Evolutionary conservation across 495 filamentous ascomycete genomes (phyloP).

Genomic region (Penicillium bialowiezense): DNA sequence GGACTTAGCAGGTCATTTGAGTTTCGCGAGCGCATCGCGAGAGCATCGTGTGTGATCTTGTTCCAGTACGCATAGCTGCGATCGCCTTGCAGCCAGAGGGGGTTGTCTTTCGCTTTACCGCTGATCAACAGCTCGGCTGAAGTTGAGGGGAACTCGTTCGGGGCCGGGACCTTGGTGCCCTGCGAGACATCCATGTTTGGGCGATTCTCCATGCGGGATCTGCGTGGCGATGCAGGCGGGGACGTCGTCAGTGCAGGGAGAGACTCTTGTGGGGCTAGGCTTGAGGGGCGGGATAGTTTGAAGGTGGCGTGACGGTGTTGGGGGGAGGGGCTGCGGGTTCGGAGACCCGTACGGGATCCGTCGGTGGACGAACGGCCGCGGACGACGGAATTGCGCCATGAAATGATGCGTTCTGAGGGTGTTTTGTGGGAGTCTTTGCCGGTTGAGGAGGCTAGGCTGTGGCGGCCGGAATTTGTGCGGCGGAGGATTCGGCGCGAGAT

Average conservation of each 20-base stretch:
- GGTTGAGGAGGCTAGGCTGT: constrained; percentile 47
- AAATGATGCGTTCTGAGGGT: constrained; percentile 80
- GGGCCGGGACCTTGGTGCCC: not conserved
- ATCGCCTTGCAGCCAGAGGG: constrained; percentile 50
- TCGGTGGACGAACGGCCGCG: constrained; percentile 51
- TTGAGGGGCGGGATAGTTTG: constrained; percentile 22
- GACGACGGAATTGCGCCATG: constrained; percentile 79
- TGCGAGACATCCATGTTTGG: constrained; percentile 12
- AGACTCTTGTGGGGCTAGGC: constrained; percentile 24
- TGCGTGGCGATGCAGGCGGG: constrained; percentile 34
- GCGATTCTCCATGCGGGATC: constrained; percentile 26
- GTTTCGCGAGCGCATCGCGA: constrained; percentile 33
- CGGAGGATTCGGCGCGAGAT: constrained; percentile 74
- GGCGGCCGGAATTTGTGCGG: constrained; percentile 63
- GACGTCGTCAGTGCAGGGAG: constrained; percentile 34
- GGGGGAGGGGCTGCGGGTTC: constrained; percentile 55
- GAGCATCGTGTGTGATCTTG: constrained; percentile 43
- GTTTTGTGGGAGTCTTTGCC: constrained; percentile 53
- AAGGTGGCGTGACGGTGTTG: constrained; percentile 23
- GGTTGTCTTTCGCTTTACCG: constrained; percentile 34
- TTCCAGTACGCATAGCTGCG: constrained; percentile 55
- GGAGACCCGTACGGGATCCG: constrained; percentile 38
- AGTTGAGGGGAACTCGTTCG: constrained; percentile 7
- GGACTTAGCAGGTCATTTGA: constrained; percentile 28
- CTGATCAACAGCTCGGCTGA: constrained; percentile 17